Base-by-base conservation (phyloP, 495 filamentous ascomycete genomes). In the Aspergillus asperescens region DNA sequence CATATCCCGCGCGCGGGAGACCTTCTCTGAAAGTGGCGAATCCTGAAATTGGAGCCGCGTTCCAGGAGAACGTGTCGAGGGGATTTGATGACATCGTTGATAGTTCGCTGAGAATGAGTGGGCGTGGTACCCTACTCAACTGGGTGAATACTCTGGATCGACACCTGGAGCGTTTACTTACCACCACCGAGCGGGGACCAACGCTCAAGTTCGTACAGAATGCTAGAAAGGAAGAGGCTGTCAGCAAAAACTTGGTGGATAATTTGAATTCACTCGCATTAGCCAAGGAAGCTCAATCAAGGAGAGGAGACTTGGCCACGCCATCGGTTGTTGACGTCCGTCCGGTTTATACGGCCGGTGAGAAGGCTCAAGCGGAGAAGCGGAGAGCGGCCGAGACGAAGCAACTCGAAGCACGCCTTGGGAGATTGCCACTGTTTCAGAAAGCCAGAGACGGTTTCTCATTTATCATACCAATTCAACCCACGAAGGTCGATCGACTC, bases 351-450 rank as follows among this genome's bases (percentile, higher is more conserved):
- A 79, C 81, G 0, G 62, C 62, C 6, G 77, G 83, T 38, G 75
- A 89, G 59, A 82, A 77, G 39, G 69, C 67, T 2, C 68, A 76
- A 23, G 89, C 87, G n/a, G 78, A 80, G 54, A 77, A 78, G 28
- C 77, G 79, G 47, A 77, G 89, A 43, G 74, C 81, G 9, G 63
- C 71, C 40, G 88, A 93, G 62, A 82, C 77, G 28, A 77, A 82
- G 28, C 88, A 90, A 54, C 76, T 95, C 0, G 88, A 94, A 66
- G 81, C 88, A 16, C 78, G 90, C n/a, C 80, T 95, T 70, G 80
- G 84, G 23, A 73, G 84, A 56, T 60, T 84, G 19, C 80, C 83
- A 1, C 59, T 80, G 22, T 96, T 87, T 61, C 76, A 81, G 20
- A 91, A 85, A 56, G 83, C 84, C 12, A 66, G 75, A 34, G 86